These are phyloP conservation scores for Clathrus columnatus DNA, from an alignment of 768 basidiomycete species.

Conservation along the genomic window DNA sequence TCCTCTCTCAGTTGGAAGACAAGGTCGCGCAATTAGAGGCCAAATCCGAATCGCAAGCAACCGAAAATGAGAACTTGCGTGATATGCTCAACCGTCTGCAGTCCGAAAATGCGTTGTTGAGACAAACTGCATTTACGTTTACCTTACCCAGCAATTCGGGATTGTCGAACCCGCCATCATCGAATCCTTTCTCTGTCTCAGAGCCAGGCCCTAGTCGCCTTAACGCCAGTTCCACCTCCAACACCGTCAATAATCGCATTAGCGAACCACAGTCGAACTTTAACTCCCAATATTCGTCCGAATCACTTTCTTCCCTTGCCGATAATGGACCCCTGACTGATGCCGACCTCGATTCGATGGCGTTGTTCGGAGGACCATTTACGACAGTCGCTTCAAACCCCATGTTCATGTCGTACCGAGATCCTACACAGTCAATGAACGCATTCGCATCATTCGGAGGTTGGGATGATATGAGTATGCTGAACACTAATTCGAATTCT, in stretches of 20 bases:
- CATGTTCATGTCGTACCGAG: conserved; percentile 74
- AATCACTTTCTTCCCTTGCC: conserved; percentile 19
- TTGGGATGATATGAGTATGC: conserved; percentile 18
- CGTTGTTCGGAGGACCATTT: conserved; percentile 46
- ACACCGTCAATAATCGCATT: background rate
- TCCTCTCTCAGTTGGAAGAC: conserved; percentile 65
- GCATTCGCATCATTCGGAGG: conserved; percentile 13
- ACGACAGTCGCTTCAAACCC: conserved; percentile 81
- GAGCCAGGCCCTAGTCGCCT: conserved; percentile 6
- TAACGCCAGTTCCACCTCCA: background rate
- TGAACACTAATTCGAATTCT: conserved; percentile 40
- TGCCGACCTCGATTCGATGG: conserved; percentile 3
- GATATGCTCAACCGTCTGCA: conserved; percentile 80
- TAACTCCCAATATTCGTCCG: conserved; percentile 1
- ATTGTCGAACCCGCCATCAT: conserved; percentile 10
- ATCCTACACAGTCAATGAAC: conserved; percentile 22
- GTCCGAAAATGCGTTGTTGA: conserved; percentile 77
- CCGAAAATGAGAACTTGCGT: conserved; percentile 85
- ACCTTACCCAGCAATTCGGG: conserved; percentile 45
- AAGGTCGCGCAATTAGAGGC: conserved; percentile 81
- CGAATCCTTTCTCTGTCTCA: conserved; percentile 6
- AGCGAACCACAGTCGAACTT: background rate
- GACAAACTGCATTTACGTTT: conserved; percentile 79
- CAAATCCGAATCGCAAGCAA: conserved; percentile 58
- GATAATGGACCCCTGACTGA: conserved; percentile 43